phyloP scores from a whole-genome alignment of 1,284 basidiomycete species.

The Inonotus obliquus region DNA sequence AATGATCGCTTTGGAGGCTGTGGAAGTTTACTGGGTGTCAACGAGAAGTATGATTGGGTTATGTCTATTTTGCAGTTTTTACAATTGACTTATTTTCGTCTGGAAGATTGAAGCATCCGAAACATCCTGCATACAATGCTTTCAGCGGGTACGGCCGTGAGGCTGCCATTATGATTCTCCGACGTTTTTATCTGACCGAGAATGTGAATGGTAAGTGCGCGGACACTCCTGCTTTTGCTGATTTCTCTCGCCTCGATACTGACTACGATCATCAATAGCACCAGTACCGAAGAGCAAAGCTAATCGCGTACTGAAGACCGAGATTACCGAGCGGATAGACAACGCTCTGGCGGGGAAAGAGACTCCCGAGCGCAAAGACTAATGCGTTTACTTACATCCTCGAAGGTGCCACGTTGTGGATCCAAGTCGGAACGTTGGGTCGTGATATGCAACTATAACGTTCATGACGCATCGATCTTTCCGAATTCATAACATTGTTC shows the following conservation, averaged over 20 bases:
- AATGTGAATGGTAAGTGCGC: slow-evolving; percentile 77
- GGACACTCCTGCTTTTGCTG: not conserved
- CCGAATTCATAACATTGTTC: too few species aligned
- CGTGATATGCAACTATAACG: too few species aligned
- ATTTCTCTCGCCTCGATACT: slow-evolving; percentile 8
- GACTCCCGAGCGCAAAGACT: not conserved
- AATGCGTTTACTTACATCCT: not conserved
- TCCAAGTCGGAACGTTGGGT: too few species aligned
- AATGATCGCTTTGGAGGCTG: slow-evolving; percentile 98
- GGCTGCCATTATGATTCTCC: slow-evolving; percentile 92
- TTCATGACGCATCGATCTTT: too few species aligned
- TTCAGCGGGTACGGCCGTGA: slow-evolving; percentile 83
- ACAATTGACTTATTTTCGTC: not conserved
- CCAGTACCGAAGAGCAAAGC: slow-evolving; percentile 72
- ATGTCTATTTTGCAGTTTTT: slow-evolving; percentile 8
- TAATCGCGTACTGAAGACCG: slow-evolving; percentile 71
- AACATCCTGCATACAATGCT: slow-evolving; percentile 73
- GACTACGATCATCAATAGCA: slow-evolving; percentile 41
- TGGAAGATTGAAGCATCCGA: slow-evolving; percentile 57
- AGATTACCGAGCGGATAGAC: slow-evolving; percentile 37
- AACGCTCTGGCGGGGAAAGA: not conserved
- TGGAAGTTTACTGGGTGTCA: slow-evolving; percentile 90
- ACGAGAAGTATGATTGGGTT: slow-evolving; percentile 53
- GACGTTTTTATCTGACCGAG: slow-evolving; percentile 94
- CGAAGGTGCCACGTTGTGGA: not conserved